A percentile compares a stretch with the other conserved stretches of the same genome.
Conservation (phyloP, 1,284 basidiomycete species). For the Cutaneotrichosporon spelunceum region DNA sequence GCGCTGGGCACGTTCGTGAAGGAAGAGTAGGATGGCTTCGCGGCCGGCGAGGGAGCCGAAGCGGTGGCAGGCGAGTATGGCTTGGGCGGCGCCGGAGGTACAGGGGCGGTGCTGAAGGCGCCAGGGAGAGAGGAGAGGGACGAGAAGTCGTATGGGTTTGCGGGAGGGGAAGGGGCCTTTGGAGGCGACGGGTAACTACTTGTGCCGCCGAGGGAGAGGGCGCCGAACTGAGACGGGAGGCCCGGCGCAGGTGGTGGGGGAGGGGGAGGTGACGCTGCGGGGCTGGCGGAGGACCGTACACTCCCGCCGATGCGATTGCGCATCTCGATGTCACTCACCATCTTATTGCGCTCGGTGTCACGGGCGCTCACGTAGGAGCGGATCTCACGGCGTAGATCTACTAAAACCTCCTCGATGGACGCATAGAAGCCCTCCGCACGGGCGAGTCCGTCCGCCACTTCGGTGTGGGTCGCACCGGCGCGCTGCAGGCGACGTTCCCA, state of each 20-base stretch:
- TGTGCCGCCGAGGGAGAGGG: conserved; percentile 15
- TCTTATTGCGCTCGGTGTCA: conserved; percentile 65
- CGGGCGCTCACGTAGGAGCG: conserved; percentile 64
- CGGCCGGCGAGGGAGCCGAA: conserved; percentile 11
- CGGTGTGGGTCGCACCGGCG: conserved; percentile 77
- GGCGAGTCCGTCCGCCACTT: conserved; percentile 77
- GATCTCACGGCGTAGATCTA: conserved; percentile 61
- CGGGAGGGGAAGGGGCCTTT: conserved; percentile 4
- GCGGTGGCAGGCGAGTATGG: background rate
- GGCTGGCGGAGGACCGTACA: conserved; percentile 6
- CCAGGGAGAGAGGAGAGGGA: conserved; percentile 33
- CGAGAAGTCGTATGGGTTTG: conserved; percentile 45
- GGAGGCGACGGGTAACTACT: conserved; percentile 8
- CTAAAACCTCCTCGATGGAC: conserved; percentile 69
- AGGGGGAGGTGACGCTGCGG: conserved; percentile 16
- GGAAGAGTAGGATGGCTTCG: conserved; percentile 36
- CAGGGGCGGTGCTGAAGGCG: conserved; percentile 26
- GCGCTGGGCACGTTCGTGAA: conserved; percentile 50
- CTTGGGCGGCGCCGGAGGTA: background rate
- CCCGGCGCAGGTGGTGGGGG: conserved; percentile 20
- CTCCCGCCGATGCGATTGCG: conserved; percentile 40
- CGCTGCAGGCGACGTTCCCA: conserved; percentile 66
- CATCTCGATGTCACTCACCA: conserved; percentile 68
- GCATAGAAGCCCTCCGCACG: conserved; percentile 86
- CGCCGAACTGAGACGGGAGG: conserved; percentile 38